A percentile compares a stretch with the other conserved stretches of the same genome.
Evolutionary conservation across 2,329 filamentous ascomycete genomes (phyloP).

Genomic region (Coleophoma eucalyptorum): DNA sequence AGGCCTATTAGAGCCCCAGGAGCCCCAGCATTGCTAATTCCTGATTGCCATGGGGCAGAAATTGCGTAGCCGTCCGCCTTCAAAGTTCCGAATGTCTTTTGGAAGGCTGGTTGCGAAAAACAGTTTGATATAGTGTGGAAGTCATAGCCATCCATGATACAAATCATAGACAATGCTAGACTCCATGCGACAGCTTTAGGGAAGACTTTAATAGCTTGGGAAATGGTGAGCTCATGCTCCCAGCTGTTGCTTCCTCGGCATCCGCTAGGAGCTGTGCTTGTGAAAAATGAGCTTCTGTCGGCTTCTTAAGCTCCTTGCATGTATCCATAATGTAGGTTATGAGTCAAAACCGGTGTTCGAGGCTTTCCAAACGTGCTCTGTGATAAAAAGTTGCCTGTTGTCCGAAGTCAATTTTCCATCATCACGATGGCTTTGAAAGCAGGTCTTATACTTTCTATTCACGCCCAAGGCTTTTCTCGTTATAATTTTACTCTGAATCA

Average conservation of each 20-base stretch:
- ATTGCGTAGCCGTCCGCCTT: slow-evolving; percentile 31
- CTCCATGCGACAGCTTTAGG: slow-evolving; percentile 20
- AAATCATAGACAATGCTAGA: slow-evolving; percentile 26
- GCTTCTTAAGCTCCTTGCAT: too few relatives aligned
- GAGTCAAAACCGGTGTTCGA: too few relatives aligned
- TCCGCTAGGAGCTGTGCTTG: slow-evolving; percentile 2
- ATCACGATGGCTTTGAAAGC: too few relatives aligned
- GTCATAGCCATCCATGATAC: slow-evolving; percentile 34
- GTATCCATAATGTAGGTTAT: too few relatives aligned
- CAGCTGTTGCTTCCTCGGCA: slow-evolving; percentile 3
- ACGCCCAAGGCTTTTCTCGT: too few relatives aligned
- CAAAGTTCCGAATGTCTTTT: slow-evolving; percentile 23
- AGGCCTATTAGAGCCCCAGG: slow-evolving; percentile 38
- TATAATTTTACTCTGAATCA: too few relatives aligned
- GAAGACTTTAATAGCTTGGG: slow-evolving; percentile 3
- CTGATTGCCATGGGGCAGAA: slow-evolving; percentile 35
- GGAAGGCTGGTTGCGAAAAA: slow-evolving; percentile 25
- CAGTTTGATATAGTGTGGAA: slow-evolving; percentile 28
- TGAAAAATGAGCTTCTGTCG: not conserved
- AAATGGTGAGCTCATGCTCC: slow-evolving; percentile 2
- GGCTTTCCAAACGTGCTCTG: too few relatives aligned
- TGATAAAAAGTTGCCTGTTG: too few relatives aligned
- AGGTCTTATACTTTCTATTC: too few relatives aligned
- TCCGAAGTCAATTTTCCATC: too few relatives aligned
- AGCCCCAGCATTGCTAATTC: slow-evolving; percentile 32